Evolutionary conservation across 1,139 yeast genomes (phyloP).

Genomic region (Yamadazyma dushanensis): DNA sequence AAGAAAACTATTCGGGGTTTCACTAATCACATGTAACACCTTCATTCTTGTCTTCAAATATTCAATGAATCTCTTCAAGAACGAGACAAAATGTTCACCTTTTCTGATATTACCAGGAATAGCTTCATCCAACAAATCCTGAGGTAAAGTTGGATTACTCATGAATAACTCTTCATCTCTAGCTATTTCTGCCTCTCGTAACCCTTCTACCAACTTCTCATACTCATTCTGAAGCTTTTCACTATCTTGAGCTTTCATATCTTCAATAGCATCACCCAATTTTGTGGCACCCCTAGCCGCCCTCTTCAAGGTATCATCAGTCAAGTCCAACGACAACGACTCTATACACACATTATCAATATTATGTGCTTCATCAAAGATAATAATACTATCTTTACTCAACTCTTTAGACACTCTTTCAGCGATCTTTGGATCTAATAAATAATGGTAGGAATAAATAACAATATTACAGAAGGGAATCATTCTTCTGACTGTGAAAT

Average conservation of each 20-base stretch:
- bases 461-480: conserved; percentile 91
- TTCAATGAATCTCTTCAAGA: conserved; percentile 87
- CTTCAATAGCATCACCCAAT: conserved; percentile 72
- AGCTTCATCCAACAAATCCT: conserved; percentile 85
- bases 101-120: conserved; percentile 93
- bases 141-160: conserved; percentile 85
- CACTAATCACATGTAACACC: conserved; percentile 93
- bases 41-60: conserved; percentile 96
- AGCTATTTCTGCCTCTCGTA: conserved; percentile 73
- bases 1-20: conserved; percentile 88
- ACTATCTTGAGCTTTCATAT: conserved; percentile 80
- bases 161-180: conserved; percentile 79
- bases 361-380: conserved; percentile 97
- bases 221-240: conserved; percentile 86
- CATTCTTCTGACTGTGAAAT: conserved; percentile 97
- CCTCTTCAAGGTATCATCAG: conserved; percentile 46
- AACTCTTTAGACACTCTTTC: conserved; percentile 91
- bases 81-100: conserved; percentile 95
- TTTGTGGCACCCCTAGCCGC: conserved; percentile 73
- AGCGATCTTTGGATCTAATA: conserved; percentile 94
- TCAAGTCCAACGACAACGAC: conserved; percentile 78
- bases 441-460: conserved; percentile 93
- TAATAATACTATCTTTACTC: conserved; percentile 89
- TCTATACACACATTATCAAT: conserved; percentile 98
- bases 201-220: conserved; percentile 85